A percentile compares a stretch with the other conserved stretches of the same genome.
Conservation (phyloP, 495 filamentous ascomycete genomes). For the Neurospora africana region DNA sequence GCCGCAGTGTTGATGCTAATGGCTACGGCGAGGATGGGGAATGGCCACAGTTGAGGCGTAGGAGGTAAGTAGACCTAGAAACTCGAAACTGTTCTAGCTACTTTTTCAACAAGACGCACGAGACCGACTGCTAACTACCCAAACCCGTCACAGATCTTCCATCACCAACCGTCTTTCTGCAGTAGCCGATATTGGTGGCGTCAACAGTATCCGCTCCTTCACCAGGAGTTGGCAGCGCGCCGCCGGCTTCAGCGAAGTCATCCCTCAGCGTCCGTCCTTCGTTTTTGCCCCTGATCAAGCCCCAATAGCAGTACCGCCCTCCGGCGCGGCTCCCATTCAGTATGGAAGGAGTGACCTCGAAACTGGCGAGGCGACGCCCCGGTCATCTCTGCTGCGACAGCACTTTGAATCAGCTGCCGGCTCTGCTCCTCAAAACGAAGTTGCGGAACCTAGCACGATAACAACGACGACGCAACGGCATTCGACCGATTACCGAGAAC, state of each 20-base stretch:
- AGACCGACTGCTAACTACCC: slow-evolving; percentile 3
- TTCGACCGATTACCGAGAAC: slow-evolving; percentile 24
- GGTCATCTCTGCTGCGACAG: slow-evolving; percentile 28
- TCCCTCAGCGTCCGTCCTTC: slow-evolving; percentile 64
- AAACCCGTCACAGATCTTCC: slow-evolving; percentile 45
- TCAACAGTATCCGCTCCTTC: slow-evolving; percentile 92
- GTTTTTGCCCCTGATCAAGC: slow-evolving; percentile 42
- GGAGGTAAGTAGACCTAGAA: slow-evolving; percentile 17
- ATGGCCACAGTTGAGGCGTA: slow-evolving; percentile 24
- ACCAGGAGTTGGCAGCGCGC: slow-evolving; percentile 90
- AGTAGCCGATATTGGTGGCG: slow-evolving; percentile 71
- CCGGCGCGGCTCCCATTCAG: slow-evolving; percentile 9
- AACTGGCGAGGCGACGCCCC: slow-evolving; percentile 22
- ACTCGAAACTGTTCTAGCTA: background rate
- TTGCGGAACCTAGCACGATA: slow-evolving; percentile 14
- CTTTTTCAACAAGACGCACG: background rate
- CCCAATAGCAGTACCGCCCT: slow-evolving; percentile 22
- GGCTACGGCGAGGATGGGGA: slow-evolving; percentile 20
- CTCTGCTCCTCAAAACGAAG: slow-evolving; percentile 9
- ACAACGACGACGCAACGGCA: background rate
- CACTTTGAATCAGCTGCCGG: slow-evolving; percentile 25
- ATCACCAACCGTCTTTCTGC: slow-evolving; percentile 59
- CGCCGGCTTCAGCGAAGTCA: slow-evolving; percentile 75
- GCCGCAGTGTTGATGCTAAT: slow-evolving; percentile 19
- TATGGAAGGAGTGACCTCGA: slow-evolving; percentile 27